Evolutionary conservation across 805 yeast genomes (phyloP).

Genomic region (Starmerella roubikii): DNA sequence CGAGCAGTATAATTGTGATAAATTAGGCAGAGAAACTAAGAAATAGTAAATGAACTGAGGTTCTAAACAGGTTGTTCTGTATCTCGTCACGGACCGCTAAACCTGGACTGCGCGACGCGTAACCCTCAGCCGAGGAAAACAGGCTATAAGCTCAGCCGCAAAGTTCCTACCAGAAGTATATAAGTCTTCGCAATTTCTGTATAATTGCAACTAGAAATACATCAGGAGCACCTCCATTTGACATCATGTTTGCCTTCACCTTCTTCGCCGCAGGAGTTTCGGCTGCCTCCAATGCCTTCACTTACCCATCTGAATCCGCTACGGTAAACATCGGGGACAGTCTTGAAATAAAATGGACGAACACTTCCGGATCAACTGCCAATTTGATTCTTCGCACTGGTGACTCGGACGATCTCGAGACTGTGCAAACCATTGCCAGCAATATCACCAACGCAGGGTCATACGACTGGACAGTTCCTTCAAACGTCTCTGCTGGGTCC

Average conservation of each 20-base stretch:
- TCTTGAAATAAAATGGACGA: conserved; percentile 24
- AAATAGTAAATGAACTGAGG: no score
- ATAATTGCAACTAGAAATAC: no score
- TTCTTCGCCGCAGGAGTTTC: conserved; percentile 13
- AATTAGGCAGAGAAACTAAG: no score
- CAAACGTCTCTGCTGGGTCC: conserved; percentile 22
- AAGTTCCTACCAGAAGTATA: no score
- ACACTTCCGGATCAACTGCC: conserved; percentile 25
- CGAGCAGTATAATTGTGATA: no score
- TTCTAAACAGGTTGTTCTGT: no score
- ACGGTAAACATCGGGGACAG: conserved; percentile 24
- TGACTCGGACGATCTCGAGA: conserved; percentile 22
- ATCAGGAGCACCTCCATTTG: no score
- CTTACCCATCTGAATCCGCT: conserved; percentile 22
- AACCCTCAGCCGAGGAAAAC: no score
- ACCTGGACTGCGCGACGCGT: no score
- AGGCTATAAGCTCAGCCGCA: no score
- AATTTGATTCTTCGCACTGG: conserved; percentile 26
- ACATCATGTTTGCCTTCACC: not conserved
- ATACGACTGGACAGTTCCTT: conserved; percentile 28
- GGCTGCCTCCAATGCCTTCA: conserved; percentile 24
- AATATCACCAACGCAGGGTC: conserved; percentile 27
- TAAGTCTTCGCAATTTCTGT: no score
- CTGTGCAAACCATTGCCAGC: conserved; percentile 26
- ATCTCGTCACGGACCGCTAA: no score